Evolutionary conservation across 768 basidiomycete species (phyloP).

Genomic region (Phallus indusiatus): DNA sequence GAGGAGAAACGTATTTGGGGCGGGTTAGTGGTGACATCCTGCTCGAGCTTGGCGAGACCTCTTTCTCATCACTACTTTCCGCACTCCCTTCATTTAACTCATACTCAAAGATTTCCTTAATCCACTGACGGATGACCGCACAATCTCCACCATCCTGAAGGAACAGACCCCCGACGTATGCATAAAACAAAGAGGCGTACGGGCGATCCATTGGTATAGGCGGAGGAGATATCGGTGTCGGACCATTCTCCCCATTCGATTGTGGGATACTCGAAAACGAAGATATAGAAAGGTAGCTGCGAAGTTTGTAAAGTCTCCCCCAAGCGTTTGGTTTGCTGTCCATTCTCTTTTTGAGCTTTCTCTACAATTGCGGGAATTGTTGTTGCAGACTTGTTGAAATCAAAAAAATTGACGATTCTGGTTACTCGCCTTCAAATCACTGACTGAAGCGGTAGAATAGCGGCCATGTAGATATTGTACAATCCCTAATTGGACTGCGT

Average conservation of each 20-base stretch:
- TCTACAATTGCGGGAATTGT: background rate
- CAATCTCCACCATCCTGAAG: background rate
- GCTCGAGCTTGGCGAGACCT: background rate
- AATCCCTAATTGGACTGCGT: background rate
- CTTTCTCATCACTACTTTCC: background rate
- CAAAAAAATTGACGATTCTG: background rate
- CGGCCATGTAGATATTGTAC: background rate
- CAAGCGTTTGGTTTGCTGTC: background rate
- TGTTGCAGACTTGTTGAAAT: background rate
- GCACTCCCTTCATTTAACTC: background rate
- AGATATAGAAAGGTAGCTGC: background rate
- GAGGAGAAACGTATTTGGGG: background rate
- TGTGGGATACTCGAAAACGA: background rate
- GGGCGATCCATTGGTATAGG: background rate
- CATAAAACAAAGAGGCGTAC: background rate
- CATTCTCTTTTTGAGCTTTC: background rate
- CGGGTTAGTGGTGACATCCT: background rate
- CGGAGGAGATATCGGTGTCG: background rate
- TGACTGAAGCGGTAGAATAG: background rate
- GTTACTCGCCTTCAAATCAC: background rate
- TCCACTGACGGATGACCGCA: background rate
- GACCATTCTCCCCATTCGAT: background rate
- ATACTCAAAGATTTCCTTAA: background rate
- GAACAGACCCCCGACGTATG: background rate
- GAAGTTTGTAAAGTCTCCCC: slow-evolving; percentile 4